Base-by-base conservation (phyloP, 805 yeast genomes). In the Candida anglica region DNA sequence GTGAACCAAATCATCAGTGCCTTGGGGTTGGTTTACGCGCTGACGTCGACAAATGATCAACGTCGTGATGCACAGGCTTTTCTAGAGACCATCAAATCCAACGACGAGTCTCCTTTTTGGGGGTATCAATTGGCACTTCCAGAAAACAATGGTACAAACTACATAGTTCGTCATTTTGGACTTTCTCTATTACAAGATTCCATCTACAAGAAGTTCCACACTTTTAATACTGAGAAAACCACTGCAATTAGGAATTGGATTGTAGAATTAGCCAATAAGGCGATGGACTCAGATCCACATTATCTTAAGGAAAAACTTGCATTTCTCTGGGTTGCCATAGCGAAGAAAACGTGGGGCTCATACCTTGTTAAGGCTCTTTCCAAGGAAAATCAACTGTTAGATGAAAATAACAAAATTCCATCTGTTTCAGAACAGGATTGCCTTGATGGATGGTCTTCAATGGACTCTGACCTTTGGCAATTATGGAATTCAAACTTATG, bases 311-410 rank as follows among this genome's bases (percentile, higher is more conserved):
- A 89, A 53, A 93, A 93, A 58, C 52, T 89, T 26, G 95, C 97
- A 10, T 82, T 77, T 43, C 60, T 93, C 17, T 89, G 98, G 97
- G 96, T 86, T 0, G 81, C 85, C 27, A 67, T 93, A 6, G 95
- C 96, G 8, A 93, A 93, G 52, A 71, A 95, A 37, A 72, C 79
- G 19, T 93, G 98, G 98, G 96, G 97, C 13, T 67, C 75, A 24
- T 78, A 74, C 39, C 58, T 84, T n/a, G 69, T 63, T 16, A 63
- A 60, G 40, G 33, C 45, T 3, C 46, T 45, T 28, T 36, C 21
- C 9, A 42, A 31, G 28, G 38, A 44, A 46, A 30, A 27, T 22
- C 9, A 8, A n/a, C 7, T 7, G 19, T 13, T 15, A 21, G 26
- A 18, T 5, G 31, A 26, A 9, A 23, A 24, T 19, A 14, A 24